Base-by-base conservation (phyloP, 2,329 filamentous ascomycete genomes). In the Saccharata proteae region DNA sequence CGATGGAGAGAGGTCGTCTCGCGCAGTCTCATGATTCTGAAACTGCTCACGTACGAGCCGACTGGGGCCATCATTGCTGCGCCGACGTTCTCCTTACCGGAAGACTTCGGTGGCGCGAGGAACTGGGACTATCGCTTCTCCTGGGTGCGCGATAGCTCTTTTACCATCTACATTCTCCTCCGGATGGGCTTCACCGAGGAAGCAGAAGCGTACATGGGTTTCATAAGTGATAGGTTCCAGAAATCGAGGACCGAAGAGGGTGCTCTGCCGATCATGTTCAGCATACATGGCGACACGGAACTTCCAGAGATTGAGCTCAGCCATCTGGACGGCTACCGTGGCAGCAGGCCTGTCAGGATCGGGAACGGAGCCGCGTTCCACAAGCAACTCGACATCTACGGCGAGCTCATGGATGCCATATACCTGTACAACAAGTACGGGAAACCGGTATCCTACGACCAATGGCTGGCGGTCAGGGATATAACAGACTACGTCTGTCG, bases 351-450 rank as follows among this genome's bases (percentile, higher is more conserved):
- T 0, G 80, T 86, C 14, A 70, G 80, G 2, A 79, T 85, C 30
- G 80, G 80, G 8, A 86, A 86, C 42, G 78, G 76, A 0, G 80
- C 80, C 1, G 78, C 79, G 1, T 80, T 74, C 42, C 80, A 85
- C 46, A 70, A 75, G 29, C 80, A 86, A 47, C 74, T 84, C 40
- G 80, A 85, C 44, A 84, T 84, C 15, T 85, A 85, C 43, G 80
- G 80, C 25, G 79, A 84, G 52, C 62, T 84, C 3, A 77, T 84
- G 68, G 80, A 85, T 47, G 74, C 65, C 14, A 77, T 85, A 27
- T 85, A 85, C 43, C 58, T 85, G 23, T 81, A 79, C 52, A 84
- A 84, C 54, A 83, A 83, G 49, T 80, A 81, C 47, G 78, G 79
- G 9, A 83, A 80, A 45, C 80, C 80, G 0, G 68, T 53, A 13